Evolutionary conservation across 1,284 basidiomycete species (phyloP).

Genomic region (Ustilago loliicola): DNA sequence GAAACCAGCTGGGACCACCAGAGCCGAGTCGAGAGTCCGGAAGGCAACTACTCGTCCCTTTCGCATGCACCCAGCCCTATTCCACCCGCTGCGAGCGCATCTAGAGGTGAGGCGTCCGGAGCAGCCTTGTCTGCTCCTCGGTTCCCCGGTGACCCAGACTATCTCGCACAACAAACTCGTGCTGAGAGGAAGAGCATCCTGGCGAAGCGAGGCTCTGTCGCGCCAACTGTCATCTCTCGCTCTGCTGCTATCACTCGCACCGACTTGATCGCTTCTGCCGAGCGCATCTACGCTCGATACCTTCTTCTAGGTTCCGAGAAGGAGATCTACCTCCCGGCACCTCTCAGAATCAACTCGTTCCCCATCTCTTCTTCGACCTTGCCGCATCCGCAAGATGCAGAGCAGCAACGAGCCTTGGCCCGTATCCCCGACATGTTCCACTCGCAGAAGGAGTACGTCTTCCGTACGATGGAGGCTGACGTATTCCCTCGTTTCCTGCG

Average conservation of each 20-base stretch:
- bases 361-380: conserved; percentile 76
- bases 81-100: conserved; percentile 1
- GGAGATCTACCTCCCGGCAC: conserved; percentile 89
- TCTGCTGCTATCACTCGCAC: conserved; percentile 88
- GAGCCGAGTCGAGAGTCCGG: conserved; percentile 44
- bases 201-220: conserved; percentile 60
- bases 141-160: conserved; percentile 68
- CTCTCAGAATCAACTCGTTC: conserved; percentile 68
- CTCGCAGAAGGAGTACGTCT: conserved; percentile 93
- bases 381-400: conserved; percentile 76
- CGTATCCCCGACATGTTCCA: conserved; percentile 97
- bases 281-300: conserved; percentile 94
- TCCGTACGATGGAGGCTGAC: conserved; percentile 95
- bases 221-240: conserved; percentile 78
- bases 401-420: conserved; percentile 82
- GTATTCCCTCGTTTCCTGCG: conserved; percentile 92
- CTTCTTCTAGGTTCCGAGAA: conserved; percentile 77
- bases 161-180: conserved; percentile 50
- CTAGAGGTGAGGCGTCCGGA: conserved; percentile 7
- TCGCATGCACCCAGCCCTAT: conserved; percentile 39
- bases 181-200: conserved; percentile 58
- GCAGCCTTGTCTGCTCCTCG: conserved; percentile 50
- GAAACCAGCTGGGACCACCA: conserved; percentile 48
- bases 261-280: conserved; percentile 91
- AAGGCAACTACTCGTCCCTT: conserved; percentile 35